phyloP scores from a whole-genome alignment of 495 filamentous ascomycete genomes.

The Aspergillus sparsus region DNA sequence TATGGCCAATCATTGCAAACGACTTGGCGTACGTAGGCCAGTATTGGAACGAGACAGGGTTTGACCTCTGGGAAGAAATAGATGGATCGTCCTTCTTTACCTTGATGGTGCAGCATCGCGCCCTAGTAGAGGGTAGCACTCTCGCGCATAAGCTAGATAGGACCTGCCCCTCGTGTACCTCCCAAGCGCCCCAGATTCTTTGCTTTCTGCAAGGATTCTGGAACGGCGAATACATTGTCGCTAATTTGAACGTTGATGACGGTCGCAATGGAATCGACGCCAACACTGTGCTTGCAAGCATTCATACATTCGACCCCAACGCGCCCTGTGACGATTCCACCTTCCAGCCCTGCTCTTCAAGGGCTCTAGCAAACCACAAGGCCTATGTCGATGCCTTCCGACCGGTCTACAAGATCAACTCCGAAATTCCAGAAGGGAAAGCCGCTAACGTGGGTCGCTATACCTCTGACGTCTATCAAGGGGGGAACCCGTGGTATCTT shows the following conservation, averaged over 20 bases:
- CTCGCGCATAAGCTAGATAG: constrained; percentile 50
- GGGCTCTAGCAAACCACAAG: constrained; percentile 66
- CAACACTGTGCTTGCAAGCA: constrained; percentile 62
- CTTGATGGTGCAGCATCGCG: constrained; percentile 53
- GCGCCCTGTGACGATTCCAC: constrained; percentile 52
- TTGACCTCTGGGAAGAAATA: constrained; percentile 73
- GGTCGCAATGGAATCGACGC: constrained; percentile 59
- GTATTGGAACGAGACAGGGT: constrained; percentile 68
- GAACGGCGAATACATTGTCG: constrained; percentile 56
- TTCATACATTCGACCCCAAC: constrained; percentile 64
- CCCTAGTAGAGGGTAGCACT: constrained; percentile 61
- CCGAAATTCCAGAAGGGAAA: constrained; percentile 33
- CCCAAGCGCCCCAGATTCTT: constrained; percentile 59
- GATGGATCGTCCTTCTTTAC: constrained; percentile 63
- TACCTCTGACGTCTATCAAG: constrained; percentile 67
- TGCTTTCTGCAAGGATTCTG: constrained; percentile 69
- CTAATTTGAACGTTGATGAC: constrained; percentile 51
- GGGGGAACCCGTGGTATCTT: constrained; percentile 70
- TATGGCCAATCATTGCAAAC: constrained; percentile 66
- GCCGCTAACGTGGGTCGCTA: constrained; percentile 72
- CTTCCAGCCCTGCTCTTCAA: constrained; percentile 63
- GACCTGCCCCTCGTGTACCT: constrained; percentile 48
- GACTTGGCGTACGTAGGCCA: constrained; percentile 70
- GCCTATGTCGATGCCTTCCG: constrained; percentile 63
- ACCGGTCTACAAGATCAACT: constrained; percentile 60